These are phyloP conservation scores for Colletotrichum costaricense DNA, from an alignment of 2,329 filamentous ascomycete species.

Conservation along the genomic window DNA sequence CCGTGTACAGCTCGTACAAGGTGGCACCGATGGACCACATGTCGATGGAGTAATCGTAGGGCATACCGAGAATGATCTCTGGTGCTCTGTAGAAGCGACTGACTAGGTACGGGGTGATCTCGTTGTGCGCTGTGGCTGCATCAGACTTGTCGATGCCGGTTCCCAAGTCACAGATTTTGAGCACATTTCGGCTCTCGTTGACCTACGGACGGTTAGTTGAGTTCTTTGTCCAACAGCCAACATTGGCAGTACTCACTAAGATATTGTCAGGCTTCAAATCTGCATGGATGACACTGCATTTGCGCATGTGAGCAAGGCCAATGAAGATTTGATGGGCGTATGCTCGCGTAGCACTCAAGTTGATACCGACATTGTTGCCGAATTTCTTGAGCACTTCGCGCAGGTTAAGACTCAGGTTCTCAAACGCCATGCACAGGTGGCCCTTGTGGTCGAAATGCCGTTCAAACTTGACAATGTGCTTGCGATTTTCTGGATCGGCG, in stretches of 20 bases:
- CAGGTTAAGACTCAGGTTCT: conserved; percentile 92
- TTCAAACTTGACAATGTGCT: conserved; percentile 90
- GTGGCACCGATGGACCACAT: conserved; percentile 99
- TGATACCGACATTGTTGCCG: conserved; percentile 93
- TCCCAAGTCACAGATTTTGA: conserved; percentile 97
- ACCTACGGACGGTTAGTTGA: conserved; percentile 59
- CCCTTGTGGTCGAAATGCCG: conserved; percentile 93
- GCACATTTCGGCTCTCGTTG: conserved; percentile 82
- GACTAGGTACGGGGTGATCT: conserved; percentile 94
- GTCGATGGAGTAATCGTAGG: conserved; percentile 93
- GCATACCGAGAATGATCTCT: conserved; percentile 96
- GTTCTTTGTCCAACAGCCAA: not conserved
- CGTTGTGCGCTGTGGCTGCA: conserved; percentile 75
- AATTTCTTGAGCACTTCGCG: conserved; percentile 96
- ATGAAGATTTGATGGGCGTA: conserved; percentile 97
- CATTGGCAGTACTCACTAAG: conserved; percentile 66
- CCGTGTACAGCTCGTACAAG: conserved; percentile 95
- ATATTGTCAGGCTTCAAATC: conserved; percentile 99
- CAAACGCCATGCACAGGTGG: conserved; percentile 96
- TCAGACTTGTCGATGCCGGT: conserved; percentile 95
- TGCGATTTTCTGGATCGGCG: conserved; percentile 88
- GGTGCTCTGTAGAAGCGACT: conserved; percentile 98
- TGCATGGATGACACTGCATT: conserved; percentile 93
- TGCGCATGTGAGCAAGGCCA: conserved; percentile 86
- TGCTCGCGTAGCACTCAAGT: conserved; percentile 84